Evolutionary conservation across 257 asterid genomes (phyloP).

Genomic region (Solanum paucissectum): DNA sequence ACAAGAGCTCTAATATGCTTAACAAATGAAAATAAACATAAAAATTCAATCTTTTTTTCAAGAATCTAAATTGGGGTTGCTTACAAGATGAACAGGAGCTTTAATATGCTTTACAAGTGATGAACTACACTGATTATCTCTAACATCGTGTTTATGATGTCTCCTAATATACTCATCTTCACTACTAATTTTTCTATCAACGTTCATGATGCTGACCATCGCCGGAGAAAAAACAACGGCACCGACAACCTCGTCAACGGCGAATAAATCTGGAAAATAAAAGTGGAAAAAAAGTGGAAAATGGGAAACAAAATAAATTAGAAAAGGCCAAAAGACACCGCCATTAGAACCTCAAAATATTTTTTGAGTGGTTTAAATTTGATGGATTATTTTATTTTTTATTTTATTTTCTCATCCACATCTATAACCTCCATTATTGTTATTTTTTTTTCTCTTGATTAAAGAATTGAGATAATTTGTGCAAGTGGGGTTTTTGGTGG

Average conservation of each 20-base stretch:
- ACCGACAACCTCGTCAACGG: not conserved
- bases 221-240: not conserved
- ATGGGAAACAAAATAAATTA: not conserved
- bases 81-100: constrained; percentile 13
- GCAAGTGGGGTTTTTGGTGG: not conserved
- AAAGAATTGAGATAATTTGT: not conserved
- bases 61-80: not conserved
- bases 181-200: not conserved
- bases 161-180: constrained; percentile 5
- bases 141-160: constrained; percentile 4
- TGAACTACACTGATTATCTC: constrained; percentile 5
- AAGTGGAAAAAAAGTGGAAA: not conserved
- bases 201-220: constrained; percentile 13
- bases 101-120: constrained; percentile 7
- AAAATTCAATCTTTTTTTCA: not conserved
- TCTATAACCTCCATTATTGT: not conserved
- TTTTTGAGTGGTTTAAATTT: constrained; percentile 4
- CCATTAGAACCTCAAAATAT: constrained; percentile 3
- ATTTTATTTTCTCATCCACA: constrained; percentile 2
- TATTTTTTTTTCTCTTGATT: not conserved
- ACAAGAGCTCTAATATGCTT: not conserved
- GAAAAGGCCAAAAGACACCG: constrained; percentile 9
- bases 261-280: not conserved
- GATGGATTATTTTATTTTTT: not conserved
- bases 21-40: not conserved